Percentiles rank a stretch among this genome's conserved stretches.
phyloP scores from a whole-genome alignment of 441 rosid genomes.

The Syzygium syzygioides region DNA sequence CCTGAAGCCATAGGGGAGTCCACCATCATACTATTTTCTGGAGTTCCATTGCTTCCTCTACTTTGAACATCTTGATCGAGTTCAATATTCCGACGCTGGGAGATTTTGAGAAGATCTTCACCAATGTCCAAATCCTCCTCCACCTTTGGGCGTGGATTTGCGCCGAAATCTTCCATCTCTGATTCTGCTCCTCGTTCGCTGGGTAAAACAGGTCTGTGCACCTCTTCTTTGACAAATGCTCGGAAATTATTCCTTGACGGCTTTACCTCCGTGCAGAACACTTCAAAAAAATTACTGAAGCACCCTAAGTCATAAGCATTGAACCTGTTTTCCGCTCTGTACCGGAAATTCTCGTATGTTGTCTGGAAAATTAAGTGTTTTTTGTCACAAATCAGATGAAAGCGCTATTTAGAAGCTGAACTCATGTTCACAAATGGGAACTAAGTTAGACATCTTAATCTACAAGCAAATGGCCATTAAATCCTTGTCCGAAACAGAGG shows the following conservation, averaged over 20 bases:
- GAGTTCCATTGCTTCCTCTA: slow-evolving; percentile 57
- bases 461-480: not conserved
- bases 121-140: slow-evolving; percentile 79
- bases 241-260: slow-evolving; percentile 81
- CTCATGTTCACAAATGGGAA: not conserved
- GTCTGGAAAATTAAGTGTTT: slow-evolving; percentile 41
- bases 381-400: not conserved
- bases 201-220: slow-evolving; percentile 39
- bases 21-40: slow-evolving; percentile 35
- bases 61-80: slow-evolving; percentile 53
- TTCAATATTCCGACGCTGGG: slow-evolving; percentile 59
- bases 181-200: slow-evolving; percentile 39
- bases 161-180: slow-evolving; percentile 36
- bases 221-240: slow-evolving; percentile 59
- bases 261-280: slow-evolving; percentile 56
- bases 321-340: slow-evolving; percentile 66
- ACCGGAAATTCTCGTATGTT: slow-evolving; percentile 88
- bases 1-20: slow-evolving; percentile 44
- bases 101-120: slow-evolving; percentile 70
- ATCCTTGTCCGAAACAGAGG: not conserved
- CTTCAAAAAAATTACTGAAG: slow-evolving; percentile 59
- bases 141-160: slow-evolving; percentile 69
- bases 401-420: not conserved
- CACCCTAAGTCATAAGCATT: slow-evolving; percentile 67
- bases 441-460: not conserved